A percentile compares a stretch with the other conserved stretches of the same genome.
Conservation (phyloP, 78 protist genomes). For the Dictyostelium purpureum region DNA sequence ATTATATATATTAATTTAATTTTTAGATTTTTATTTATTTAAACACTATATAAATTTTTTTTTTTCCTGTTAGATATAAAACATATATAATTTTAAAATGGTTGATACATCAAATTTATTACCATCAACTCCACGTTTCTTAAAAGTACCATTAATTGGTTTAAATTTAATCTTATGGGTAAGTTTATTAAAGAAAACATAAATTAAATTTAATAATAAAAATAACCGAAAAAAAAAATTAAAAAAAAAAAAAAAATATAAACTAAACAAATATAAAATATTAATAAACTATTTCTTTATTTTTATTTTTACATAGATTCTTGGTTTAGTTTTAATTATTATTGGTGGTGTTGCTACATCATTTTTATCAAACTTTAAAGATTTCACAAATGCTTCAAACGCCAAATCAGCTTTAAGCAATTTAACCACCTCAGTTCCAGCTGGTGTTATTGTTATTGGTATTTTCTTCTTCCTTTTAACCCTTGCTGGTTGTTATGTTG, state of each 20-base stretch:
- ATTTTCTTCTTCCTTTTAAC: constrained; percentile 49
- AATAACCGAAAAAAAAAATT: background rate
- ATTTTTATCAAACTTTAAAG: constrained; percentile 8
- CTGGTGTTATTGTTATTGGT: constrained; percentile 56
- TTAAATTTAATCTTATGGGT: constrained; percentile 68
- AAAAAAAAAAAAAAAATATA: background rate
- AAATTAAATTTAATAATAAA: background rate
- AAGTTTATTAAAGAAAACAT: background rate
- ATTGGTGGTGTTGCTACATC: constrained; percentile 23
- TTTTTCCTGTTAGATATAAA: no score
- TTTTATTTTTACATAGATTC: background rate
- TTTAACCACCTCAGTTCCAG: constrained; percentile 13
- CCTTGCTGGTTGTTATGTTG: constrained; percentile 45
- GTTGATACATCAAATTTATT: constrained; percentile 72
- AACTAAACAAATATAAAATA: background rate
- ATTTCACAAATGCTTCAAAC: background rate
- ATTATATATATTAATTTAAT: no score
- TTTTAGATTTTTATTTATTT: no score
- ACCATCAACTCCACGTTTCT: constrained; percentile 64
- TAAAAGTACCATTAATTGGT: constrained; percentile 62
- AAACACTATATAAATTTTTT: no score
- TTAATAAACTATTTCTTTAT: background rate
- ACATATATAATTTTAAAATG: no score
- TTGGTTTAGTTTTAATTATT: constrained; percentile 18
- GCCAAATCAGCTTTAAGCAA: background rate